These are phyloP conservation scores for Priceomyces medius DNA, from an alignment of 805 yeast genomes.

Conservation along the genomic window DNA sequence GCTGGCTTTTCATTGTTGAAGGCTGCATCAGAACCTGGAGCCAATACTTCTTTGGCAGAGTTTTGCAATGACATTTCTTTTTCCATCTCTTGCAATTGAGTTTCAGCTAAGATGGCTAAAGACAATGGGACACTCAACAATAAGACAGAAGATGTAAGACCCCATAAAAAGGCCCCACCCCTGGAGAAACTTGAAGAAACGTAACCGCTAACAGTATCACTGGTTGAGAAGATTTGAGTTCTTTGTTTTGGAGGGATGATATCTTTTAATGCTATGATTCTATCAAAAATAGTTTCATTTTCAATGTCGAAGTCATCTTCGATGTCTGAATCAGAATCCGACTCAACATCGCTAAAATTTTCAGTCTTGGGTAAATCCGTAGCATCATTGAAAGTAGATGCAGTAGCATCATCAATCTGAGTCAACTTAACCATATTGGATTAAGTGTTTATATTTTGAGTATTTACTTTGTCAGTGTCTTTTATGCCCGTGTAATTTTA, in stretches of 20 bases:
- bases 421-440: conserved; percentile 69
- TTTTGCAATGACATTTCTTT: conserved; percentile 83
- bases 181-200: conserved; percentile 50
- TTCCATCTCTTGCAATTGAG: conserved; percentile 91
- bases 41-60: conserved; percentile 71
- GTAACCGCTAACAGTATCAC: conserved; percentile 20
- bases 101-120: conserved; percentile 85
- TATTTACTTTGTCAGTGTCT: too few relatives aligned
- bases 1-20: conserved; percentile 18
- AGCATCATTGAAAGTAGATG: conserved; percentile 33
- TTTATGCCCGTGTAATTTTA: too few relatives aligned
- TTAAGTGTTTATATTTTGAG: conserved; percentile 5
- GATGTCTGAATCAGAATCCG: conserved; percentile 47
- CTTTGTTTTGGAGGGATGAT: conserved; percentile 88
- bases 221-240: conserved; percentile 39
- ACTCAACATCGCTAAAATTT: conserved; percentile 28
- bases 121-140: conserved; percentile 92
- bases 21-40: conserved; percentile 61
- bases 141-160: conserved; percentile 75
- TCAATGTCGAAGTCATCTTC: conserved; percentile 74
- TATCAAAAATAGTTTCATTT: conserved; percentile 81
- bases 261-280: conserved; percentile 89
- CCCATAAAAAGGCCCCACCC: conserved; percentile 82
- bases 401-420: conserved; percentile 61
- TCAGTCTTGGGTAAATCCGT: conserved; percentile 23